These are phyloP conservation scores for Citrus cavaleriei DNA, from an alignment of 345 rosid genomes.

Conservation along the genomic window DNA sequence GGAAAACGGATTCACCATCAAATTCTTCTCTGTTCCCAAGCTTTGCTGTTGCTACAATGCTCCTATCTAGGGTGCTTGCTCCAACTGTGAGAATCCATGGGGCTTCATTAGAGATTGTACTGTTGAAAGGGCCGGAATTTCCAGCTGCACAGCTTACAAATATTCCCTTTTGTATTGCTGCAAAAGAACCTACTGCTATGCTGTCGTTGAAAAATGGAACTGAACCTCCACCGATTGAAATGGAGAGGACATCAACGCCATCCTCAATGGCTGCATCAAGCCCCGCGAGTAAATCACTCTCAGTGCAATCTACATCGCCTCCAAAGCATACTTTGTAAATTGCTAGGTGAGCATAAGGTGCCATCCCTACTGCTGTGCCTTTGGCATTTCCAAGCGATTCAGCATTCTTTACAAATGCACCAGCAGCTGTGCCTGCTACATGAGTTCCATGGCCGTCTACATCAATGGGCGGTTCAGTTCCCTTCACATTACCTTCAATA, in stretches of 20 bases:
- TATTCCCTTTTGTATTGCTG: constrained; percentile 52
- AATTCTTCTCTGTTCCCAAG: constrained; percentile 33
- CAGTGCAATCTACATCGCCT: constrained; percentile 34
- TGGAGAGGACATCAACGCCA: constrained; percentile 48
- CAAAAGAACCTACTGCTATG: constrained; percentile 54
- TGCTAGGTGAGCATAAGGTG: constrained; percentile 55
- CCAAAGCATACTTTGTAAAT: constrained; percentile 56
- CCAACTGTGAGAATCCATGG: constrained; percentile 67
- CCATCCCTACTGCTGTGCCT: constrained; percentile 59
- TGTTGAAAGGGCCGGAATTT: constrained; percentile 38
- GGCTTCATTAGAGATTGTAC: constrained; percentile 36
- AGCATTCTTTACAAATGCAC: constrained; percentile 33
- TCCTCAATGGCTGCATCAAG: constrained; percentile 51
- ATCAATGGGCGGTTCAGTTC: constrained; percentile 32
- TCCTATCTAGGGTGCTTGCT: constrained; percentile 61
- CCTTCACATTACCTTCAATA: constrained; percentile 14
- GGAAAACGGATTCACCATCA: constrained; percentile 40
- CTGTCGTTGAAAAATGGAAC: constrained; percentile 43
- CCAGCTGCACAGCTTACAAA: constrained; percentile 51
- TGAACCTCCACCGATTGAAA: constrained; percentile 38
- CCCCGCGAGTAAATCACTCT: constrained; percentile 46
- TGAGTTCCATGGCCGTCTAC: constrained; percentile 61
- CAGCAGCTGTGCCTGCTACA: constrained; percentile 55
- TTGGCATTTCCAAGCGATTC: constrained; percentile 36
- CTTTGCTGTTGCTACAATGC: constrained; percentile 42